Percentiles rank a stretch among this genome's conserved stretches.
These are phyloP conservation scores for Danielia oregonensis DNA, from an alignment of 805 yeast genomes.

Conservation along the genomic window DNA sequence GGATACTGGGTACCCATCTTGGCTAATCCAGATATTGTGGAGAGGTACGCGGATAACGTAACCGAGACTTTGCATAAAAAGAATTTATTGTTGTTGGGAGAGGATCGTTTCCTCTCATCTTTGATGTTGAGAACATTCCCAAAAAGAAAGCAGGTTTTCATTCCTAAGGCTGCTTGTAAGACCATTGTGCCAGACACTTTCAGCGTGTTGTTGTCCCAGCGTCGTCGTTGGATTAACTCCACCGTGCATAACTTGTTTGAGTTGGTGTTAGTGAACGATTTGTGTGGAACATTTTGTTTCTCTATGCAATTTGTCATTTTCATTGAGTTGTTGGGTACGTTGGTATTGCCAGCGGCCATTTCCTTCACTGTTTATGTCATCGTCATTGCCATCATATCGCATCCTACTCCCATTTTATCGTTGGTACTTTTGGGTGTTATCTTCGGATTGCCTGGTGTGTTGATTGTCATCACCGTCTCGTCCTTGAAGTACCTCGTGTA, in stretches of 20 bases:
- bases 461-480: constrained; percentile 79
- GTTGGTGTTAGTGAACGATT: constrained; percentile 73
- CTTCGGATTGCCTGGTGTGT: constrained; percentile 79
- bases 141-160: constrained; percentile 78
- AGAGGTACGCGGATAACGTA: constrained; percentile 82
- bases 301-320: constrained; percentile 91
- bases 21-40: constrained; percentile 91
- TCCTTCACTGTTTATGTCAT: constrained; percentile 78
- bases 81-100: constrained; percentile 82
- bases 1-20: constrained; percentile 89
- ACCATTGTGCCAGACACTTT: constrained; percentile 86
- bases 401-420: constrained; percentile 75
- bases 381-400: constrained; percentile 61
- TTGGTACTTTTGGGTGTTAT: constrained; percentile 72
- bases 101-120: constrained; percentile 81
- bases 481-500: constrained; percentile 68
- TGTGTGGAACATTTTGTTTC: constrained; percentile 92
- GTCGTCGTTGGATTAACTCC: constrained; percentile 96
- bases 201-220: constrained; percentile 76
- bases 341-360: constrained; percentile 86
- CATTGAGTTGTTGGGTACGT: constrained; percentile 81
- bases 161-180: constrained; percentile 89
- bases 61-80: constrained; percentile 81
- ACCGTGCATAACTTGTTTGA: constrained; percentile 92
- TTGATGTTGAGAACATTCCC: constrained; percentile 89